Evolutionary conservation across 345 rosid genomes (phyloP).

Genomic region (Pistacia integerrima): DNA sequence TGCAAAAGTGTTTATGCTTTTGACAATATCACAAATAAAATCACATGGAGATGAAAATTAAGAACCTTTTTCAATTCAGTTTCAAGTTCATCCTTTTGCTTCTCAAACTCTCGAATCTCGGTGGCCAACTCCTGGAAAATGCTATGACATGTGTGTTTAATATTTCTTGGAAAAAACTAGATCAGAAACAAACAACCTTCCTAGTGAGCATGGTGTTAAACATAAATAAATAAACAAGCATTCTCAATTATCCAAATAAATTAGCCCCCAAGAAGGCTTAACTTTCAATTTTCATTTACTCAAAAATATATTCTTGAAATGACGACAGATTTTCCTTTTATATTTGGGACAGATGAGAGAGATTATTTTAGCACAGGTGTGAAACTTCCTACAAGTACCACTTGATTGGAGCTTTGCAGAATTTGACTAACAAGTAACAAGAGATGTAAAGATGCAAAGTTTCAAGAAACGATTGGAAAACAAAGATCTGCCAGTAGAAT

Average conservation of each 20-base stretch:
- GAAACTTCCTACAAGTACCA: conserved; percentile 4
- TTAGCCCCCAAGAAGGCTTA: not conserved
- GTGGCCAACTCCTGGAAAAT: conserved; percentile 61
- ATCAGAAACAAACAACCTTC: not conserved
- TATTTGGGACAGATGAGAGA: not conserved
- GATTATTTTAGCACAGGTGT: not conserved
- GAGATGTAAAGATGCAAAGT: not conserved
- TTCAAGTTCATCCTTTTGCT: conserved; percentile 73
- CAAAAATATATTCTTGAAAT: not conserved
- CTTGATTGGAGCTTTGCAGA: not conserved
- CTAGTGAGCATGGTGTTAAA: not conserved
- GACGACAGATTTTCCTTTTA: not conserved
- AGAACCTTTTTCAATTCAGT: conserved; percentile 62
- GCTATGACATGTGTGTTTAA: conserved; percentile 16
- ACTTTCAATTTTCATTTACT: not conserved
- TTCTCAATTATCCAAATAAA: not conserved
- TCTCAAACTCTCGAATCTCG: conserved; percentile 69
- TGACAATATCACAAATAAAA: not conserved
- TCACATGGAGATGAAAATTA: not conserved
- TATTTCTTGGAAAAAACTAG: conserved; percentile 7
- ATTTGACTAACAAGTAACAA: conserved; percentile 7
- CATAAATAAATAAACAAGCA: not conserved
- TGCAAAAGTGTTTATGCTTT: not conserved
- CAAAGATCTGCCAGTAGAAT: not conserved
- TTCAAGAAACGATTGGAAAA: not conserved